Percentiles rank a stretch among this genome's conserved stretches.
phyloP scores from a whole-genome alignment of 2,329 filamentous ascomycete genomes.

The Fusarium duplospermum region DNA sequence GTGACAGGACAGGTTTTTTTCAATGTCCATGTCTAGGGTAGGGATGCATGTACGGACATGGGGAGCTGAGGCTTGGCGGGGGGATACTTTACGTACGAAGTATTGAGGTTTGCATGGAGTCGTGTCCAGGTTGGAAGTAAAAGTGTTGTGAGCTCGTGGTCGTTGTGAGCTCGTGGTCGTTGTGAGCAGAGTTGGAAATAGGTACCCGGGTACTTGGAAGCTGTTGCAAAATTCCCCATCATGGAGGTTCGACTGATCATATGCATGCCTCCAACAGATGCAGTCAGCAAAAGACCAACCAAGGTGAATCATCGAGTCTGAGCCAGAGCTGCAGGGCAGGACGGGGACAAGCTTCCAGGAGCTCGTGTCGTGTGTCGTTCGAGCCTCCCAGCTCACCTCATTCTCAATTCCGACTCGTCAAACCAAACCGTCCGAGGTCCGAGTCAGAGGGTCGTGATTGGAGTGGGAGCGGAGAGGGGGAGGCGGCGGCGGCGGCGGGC shows the following conservation, averaged over 20 bases:
- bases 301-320: not conserved
- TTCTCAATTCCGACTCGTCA: not conserved
- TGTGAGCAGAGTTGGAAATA: not conserved
- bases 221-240: not conserved
- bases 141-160: not conserved
- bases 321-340: not conserved
- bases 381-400: slow-evolving; percentile 16
- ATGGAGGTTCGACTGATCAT: not conserved
- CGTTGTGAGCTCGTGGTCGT: not conserved
- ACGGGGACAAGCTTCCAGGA: not conserved
- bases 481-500: not conserved
- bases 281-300: not conserved
- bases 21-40: slow-evolving; percentile 1
- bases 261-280: not conserved
- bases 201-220: not conserved
- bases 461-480: not conserved
- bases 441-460: slow-evolving; percentile 20
- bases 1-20: not conserved
- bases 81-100: slow-evolving; percentile 10
- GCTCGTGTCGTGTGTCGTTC: not conserved
- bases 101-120: slow-evolving; percentile 9
- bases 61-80: not conserved
- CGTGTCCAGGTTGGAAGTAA: not conserved
- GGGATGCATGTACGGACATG: not conserved
- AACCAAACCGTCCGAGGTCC: slow-evolving; percentile 5